phyloP scores from a whole-genome alignment of 306 rosid species.

The Quercus aquifolioides region DNA sequence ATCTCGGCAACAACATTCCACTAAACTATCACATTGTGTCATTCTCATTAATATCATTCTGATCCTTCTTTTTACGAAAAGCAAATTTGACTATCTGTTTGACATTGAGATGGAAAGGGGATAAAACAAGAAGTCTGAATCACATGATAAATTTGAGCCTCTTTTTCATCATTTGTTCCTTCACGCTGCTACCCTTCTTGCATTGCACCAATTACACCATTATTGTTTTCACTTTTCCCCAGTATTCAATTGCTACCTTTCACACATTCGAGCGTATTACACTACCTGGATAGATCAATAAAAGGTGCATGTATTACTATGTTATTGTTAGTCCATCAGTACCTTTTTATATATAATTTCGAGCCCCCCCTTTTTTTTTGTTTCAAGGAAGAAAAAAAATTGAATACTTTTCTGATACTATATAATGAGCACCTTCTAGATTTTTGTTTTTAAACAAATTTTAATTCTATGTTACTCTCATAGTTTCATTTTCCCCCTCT shows the following conservation, averaged over 20 bases:
- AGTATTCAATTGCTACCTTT: background rate
- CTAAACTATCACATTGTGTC: constrained; percentile 1
- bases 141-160: constrained; percentile 11
- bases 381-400: no score
- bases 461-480: no score
- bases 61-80: constrained; percentile 5
- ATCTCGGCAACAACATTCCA: background rate
- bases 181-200: constrained; percentile 12
- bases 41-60: background rate
- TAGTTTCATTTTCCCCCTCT: no score
- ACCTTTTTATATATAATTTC: no score
- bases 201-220: background rate
- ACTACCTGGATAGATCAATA: background rate
- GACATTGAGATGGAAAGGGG: background rate
- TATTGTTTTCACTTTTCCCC: background rate
- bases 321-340: no score
- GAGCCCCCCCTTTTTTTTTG: no score
- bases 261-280: background rate
- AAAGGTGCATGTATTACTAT: background rate
- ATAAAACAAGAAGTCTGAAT: constrained; percentile 30
- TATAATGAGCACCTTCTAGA: no score
- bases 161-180: constrained; percentile 33
- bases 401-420: no score
- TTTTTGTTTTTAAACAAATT: no score
- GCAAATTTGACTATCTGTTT: constrained; percentile 6